Conservation (phyloP, 2,329 filamentous ascomycete species). For the Aaosphaeria pasadenensis region DNA sequence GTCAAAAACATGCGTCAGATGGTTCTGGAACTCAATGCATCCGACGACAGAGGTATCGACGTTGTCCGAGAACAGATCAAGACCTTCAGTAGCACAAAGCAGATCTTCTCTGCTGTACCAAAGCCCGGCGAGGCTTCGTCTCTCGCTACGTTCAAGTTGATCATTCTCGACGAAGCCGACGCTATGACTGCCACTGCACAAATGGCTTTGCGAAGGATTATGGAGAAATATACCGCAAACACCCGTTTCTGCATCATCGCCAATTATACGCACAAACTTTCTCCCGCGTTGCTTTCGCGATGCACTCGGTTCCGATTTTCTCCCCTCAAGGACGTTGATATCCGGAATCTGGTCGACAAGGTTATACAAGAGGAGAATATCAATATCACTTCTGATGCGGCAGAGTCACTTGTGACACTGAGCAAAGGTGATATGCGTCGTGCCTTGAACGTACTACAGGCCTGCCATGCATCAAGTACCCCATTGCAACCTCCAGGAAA, state of each 20-base stretch:
- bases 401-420: slow-evolving; percentile 77
- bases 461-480: slow-evolving; percentile 89
- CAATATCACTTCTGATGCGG: slow-evolving; percentile 76
- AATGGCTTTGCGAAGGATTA: slow-evolving; percentile 94
- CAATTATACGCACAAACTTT: slow-evolving; percentile 98
- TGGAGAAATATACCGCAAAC: slow-evolving; percentile 99
- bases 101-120: slow-evolving; percentile 77
- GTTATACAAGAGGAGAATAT: slow-evolving; percentile 86
- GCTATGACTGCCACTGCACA: slow-evolving; percentile 99
- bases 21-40: slow-evolving; percentile 96
- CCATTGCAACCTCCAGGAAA: slow-evolving; percentile 50
- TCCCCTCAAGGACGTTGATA: slow-evolving; percentile 84
- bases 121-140: slow-evolving; percentile 45
- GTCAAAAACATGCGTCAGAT: slow-evolving; percentile 92
- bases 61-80: slow-evolving; percentile 97
- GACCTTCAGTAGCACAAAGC: slow-evolving; percentile 96
- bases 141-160: slow-evolving; percentile 84
- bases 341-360: slow-evolving; percentile 78
- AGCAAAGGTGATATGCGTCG: slow-evolving; percentile 96
- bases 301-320: slow-evolving; percentile 96
- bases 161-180: slow-evolving; percentile 97
- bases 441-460: slow-evolving; percentile 91
- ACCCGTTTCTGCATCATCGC: slow-evolving; percentile 98
- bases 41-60: slow-evolving; percentile 95
- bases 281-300: slow-evolving; percentile 83